Evolutionary conservation across 805 yeast species (phyloP), one percentile per base, ranked within the genome.

Genomic region (Schwanniomyces pseudopolymorphus): DNA sequence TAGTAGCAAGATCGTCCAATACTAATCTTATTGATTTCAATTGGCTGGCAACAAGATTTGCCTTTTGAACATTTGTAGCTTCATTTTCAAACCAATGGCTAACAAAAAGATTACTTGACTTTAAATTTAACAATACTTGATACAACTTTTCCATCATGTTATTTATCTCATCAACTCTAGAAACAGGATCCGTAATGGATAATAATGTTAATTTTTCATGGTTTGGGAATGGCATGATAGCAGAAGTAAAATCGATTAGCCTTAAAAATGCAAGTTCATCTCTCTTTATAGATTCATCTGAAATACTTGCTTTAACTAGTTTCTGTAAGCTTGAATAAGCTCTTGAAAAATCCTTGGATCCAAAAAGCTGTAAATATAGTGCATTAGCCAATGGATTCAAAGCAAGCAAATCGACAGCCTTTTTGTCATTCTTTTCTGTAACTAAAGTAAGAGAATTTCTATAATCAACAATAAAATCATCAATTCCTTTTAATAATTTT

Each of bases 321-420:
- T 66, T 66, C 43, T 69, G 74, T 41, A 75, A 58, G 38, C 72
- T 67, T 3, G 56, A 48, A 59, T 77, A 76, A 0, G 82, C 78
- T 33, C 66, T 67, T 16, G 68, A 64, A 48, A 78, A 78, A 43
- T 74, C 79, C 31, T 67, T 70, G 33, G 77, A 71, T 1, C 74
- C 75, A 2, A 73, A 72, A 43, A 84, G 66, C 57, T 83, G 87
- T 39, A 79, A 58, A 51, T 72, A 77, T n/a, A 84, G 63, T 0
- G 83, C 74, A 50, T 77, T 77, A 0, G 87, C 80, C 43, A 84
- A 61, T 0, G 90, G 90, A 9, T 84, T 75, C 17, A 84, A 63
- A 2, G 79, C 67, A 19, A 81, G 58, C 11, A 83, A 63, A 7
- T 46, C 49, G 6, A 35, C 35, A 19, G 44, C 27, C 11, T 47